These are phyloP conservation scores for Primulina tabacum DNA, from an alignment of 257 asterid species.

Conservation along the genomic window DNA sequence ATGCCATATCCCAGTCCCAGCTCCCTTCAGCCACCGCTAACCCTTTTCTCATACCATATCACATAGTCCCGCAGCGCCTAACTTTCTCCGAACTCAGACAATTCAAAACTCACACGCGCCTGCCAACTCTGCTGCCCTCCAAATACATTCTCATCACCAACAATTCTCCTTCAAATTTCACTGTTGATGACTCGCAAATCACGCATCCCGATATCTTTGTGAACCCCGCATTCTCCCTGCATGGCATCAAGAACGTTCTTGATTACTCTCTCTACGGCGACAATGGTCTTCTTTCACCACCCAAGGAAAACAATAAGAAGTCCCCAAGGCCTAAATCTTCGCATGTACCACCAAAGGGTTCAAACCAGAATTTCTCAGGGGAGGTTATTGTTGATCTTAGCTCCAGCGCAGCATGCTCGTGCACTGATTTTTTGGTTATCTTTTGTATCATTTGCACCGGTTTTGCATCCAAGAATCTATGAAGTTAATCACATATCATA, in stretches of 20 bases:
- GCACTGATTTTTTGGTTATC: slow-evolving; percentile 2
- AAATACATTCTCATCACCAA: slow-evolving; percentile 54
- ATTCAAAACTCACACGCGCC: slow-evolving; percentile 30
- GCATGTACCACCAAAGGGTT: slow-evolving; percentile 5
- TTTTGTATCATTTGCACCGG: slow-evolving; percentile 10
- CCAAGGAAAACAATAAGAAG: slow-evolving; percentile 1
- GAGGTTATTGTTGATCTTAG: slow-evolving; percentile 6
- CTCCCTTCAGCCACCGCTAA: slow-evolving; percentile 31
- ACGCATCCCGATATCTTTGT: slow-evolving; percentile 43
- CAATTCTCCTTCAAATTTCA: slow-evolving; percentile 42
- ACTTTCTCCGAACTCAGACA: slow-evolving; percentile 47
- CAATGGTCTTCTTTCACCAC: slow-evolving; percentile 21
- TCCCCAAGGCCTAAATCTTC: neutral
- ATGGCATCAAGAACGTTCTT: slow-evolving; percentile 51
- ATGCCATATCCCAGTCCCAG: slow-evolving; percentile 42
- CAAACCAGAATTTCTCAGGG: slow-evolving; percentile 16
- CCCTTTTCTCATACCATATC: slow-evolving; percentile 54
- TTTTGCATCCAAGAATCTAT: slow-evolving; percentile 19
- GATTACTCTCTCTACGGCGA: slow-evolving; percentile 42
- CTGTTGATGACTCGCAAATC: slow-evolving; percentile 48
- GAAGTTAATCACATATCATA: neutral
- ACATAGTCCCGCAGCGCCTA: slow-evolving; percentile 68
- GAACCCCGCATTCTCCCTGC: slow-evolving; percentile 45
- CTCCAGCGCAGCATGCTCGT: slow-evolving; percentile 18
- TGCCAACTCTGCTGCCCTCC: slow-evolving; percentile 58